Conservation (phyloP, 768 basidiomycete genomes). For the Xanthoconium purpureum region DNA sequence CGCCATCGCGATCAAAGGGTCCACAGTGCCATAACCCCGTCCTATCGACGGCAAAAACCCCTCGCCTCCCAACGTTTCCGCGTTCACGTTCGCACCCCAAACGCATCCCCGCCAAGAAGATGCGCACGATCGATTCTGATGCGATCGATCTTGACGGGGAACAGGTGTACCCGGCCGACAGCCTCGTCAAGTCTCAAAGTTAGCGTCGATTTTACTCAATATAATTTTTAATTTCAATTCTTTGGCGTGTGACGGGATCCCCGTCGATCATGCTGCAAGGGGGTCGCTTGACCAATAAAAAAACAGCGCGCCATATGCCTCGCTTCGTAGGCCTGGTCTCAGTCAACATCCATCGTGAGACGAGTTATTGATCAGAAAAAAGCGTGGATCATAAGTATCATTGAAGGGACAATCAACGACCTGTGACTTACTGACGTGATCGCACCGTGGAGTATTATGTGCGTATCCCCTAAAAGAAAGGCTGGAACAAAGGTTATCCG, state of each 20-base stretch:
- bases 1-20: background rate
- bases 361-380: conserved; percentile 9
- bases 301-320: background rate
- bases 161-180: background rate
- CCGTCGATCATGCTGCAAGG: background rate
- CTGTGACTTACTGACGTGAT: conserved; percentile 4
- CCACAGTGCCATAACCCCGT: background rate
- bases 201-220: background rate
- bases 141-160: background rate
- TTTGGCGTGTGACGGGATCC: background rate
- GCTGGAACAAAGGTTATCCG: background rate
- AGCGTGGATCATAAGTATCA: conserved; percentile 10
- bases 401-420: background rate
- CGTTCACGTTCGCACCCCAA: background rate
- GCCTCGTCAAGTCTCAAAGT: background rate
- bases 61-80: background rate
- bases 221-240: background rate
- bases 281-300: background rate
- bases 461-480: background rate
- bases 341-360: background rate
- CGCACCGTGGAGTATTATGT: background rate
- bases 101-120: background rate
- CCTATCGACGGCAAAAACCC: background rate
- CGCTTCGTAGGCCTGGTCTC: background rate
- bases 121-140: background rate